phyloP scores from a whole-genome alignment of 345 rosid species.

The Pugionium cornutum region DNA sequence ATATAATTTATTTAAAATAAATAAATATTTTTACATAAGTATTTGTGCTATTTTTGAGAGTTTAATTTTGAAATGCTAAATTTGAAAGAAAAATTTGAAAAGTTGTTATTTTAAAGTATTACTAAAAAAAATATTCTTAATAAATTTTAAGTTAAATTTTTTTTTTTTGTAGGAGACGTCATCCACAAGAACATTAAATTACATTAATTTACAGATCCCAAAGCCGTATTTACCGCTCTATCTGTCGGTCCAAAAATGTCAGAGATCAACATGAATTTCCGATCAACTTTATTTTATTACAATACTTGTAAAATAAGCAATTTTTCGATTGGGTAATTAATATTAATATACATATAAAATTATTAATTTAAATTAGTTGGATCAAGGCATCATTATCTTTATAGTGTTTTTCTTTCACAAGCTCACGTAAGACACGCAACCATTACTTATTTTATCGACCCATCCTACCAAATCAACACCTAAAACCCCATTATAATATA shows the following conservation, averaged over 20 bases:
- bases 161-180: background rate
- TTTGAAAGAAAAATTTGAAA: too few relatives aligned
- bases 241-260: constrained; percentile 34
- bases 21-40: too few relatives aligned
- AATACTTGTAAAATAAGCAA: constrained; percentile 33
- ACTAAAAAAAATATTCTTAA: too few relatives aligned
- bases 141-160: too few relatives aligned
- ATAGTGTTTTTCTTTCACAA: constrained; percentile 20
- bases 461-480: constrained; percentile 33
- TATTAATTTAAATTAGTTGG: constrained; percentile 30
- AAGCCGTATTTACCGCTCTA: constrained; percentile 38
- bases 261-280: constrained; percentile 43
- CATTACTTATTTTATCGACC: too few relatives aligned
- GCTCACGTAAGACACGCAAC: constrained; percentile 30
- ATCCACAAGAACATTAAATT: constrained; percentile 24
- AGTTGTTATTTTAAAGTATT: too few relatives aligned
- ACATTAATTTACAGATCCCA: constrained; percentile 42
- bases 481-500: too few relatives aligned
- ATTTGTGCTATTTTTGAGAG: too few relatives aligned
- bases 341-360: too few relatives aligned
- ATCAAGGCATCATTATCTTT: constrained; percentile 40
- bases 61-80: too few relatives aligned
- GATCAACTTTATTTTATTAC: constrained; percentile 31
- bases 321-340: too few relatives aligned
- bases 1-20: too few relatives aligned